phyloP scores from a whole-genome alignment of 176 grass and related monocot species.

The Oryza australiensis region DNA sequence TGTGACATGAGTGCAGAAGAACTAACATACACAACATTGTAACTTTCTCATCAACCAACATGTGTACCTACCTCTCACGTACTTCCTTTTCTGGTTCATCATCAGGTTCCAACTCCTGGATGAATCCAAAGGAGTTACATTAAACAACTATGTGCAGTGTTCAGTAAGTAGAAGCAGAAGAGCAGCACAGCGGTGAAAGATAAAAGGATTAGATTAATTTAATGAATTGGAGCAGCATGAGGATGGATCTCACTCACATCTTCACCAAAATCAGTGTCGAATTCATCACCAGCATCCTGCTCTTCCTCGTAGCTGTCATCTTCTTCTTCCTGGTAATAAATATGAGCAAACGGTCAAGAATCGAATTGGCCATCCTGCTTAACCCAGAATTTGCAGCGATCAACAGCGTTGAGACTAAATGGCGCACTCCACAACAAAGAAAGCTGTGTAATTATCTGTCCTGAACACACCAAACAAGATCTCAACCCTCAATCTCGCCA shows the following conservation, averaged over 20 bases:
- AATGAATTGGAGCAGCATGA: neutral
- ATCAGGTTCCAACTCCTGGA: conserved; percentile 74
- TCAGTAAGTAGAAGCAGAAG: neutral
- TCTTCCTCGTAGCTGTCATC: conserved; percentile 85
- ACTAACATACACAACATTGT: neutral
- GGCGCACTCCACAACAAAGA: too few relatives aligned
- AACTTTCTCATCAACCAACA: neutral
- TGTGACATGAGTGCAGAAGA: conserved; percentile 12
- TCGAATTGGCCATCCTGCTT: neutral
- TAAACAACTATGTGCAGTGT: neutral
- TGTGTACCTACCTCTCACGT: conserved; percentile 55
- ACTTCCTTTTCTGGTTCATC: conserved; percentile 70
- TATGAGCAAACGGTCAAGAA: neutral
- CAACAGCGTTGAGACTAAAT: neutral
- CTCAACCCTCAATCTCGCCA: neutral
- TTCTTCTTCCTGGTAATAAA: conserved; percentile 62
- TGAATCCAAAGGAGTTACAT: conserved; percentile 10
- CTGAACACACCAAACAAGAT: neutral
- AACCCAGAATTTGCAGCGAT: too few relatives aligned
- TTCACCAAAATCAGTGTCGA: conserved; percentile 86
- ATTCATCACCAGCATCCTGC: conserved; percentile 65
- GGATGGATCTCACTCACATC: conserved; percentile 51
- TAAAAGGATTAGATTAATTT: neutral
- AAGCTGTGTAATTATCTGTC: too few relatives aligned
- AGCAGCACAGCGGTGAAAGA: neutral